Evolutionary conservation across 208 protist genomes (phyloP).

Genomic region (Angomonas deanei): DNA sequence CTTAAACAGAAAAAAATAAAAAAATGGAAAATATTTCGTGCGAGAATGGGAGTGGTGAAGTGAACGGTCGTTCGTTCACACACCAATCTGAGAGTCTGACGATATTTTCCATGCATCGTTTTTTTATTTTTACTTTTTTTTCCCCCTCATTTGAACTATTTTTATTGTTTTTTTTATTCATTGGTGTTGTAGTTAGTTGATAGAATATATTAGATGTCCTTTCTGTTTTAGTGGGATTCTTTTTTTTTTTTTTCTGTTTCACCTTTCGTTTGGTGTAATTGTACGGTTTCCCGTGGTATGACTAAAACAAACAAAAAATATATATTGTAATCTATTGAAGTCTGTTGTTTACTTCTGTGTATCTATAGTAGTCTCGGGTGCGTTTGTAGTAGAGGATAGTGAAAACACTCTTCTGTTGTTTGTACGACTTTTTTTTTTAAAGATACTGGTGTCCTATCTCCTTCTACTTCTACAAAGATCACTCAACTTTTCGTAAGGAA

Average conservation of each 20-base stretch:
- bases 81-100: no score
- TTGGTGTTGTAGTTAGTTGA: neutral
- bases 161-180: neutral
- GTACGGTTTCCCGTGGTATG: neutral
- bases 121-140: conserved; percentile 9
- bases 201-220: neutral
- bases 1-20: no score
- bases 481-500: neutral
- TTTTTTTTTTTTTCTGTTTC: conserved; percentile 5
- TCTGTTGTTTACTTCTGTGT: no score
- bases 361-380: no score
- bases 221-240: neutral
- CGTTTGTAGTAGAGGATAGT: no score
- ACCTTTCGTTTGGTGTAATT: neutral
- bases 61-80: no score
- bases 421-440: neutral
- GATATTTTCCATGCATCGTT: no score
- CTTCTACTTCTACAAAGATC: neutral
- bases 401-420: no score
- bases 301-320: neutral
- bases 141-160: neutral
- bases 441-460: neutral
- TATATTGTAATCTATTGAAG: neutral
- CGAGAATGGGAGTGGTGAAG: no score
- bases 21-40: no score